Conservation (phyloP, 2,329 filamentous ascomycete species). For the Trichoderma atroviride region DNA sequence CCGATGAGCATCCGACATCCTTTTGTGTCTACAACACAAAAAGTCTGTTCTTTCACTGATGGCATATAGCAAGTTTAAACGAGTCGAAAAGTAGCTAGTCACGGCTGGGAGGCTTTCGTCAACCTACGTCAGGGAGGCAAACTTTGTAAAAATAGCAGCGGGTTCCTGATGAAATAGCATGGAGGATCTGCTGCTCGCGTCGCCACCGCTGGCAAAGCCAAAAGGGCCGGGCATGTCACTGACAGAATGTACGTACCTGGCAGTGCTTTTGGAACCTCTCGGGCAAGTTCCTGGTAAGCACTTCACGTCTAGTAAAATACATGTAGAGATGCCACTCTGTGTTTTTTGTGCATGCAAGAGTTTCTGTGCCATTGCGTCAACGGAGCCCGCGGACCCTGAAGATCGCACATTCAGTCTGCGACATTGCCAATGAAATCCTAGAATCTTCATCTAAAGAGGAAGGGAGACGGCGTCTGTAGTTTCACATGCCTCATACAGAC, state of each 20-base stretch:
- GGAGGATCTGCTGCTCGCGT: neutral
- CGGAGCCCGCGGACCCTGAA: conserved; percentile 11
- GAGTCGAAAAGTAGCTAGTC: neutral
- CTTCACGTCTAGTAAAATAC: neutral
- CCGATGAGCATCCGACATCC: neutral
- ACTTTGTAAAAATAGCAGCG: conserved; percentile 9
- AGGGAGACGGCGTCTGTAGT: neutral
- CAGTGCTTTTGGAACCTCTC: neutral
- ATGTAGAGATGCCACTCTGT: neutral
- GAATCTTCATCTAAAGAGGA: neutral
- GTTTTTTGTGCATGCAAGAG: neutral
- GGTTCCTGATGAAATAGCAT: neutral
- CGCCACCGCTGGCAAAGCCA: neutral
- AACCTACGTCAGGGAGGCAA: conserved; percentile 9
- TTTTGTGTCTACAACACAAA: neutral
- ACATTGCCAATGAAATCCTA: neutral
- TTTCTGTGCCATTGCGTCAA: neutral
- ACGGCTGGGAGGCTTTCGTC: neutral
- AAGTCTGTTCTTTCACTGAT: neutral
- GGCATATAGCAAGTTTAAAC: neutral
- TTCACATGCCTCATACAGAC: neutral
- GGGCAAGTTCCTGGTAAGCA: neutral
- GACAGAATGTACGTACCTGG: neutral
- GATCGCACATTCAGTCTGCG: conserved; percentile 2
- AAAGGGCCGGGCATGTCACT: neutral